A percentile compares a stretch with the other conserved stretches of the same genome.
Evolutionary conservation across 2,329 filamentous ascomycete species (phyloP).

Genomic region (Colletotrichum nymphaeae): DNA sequence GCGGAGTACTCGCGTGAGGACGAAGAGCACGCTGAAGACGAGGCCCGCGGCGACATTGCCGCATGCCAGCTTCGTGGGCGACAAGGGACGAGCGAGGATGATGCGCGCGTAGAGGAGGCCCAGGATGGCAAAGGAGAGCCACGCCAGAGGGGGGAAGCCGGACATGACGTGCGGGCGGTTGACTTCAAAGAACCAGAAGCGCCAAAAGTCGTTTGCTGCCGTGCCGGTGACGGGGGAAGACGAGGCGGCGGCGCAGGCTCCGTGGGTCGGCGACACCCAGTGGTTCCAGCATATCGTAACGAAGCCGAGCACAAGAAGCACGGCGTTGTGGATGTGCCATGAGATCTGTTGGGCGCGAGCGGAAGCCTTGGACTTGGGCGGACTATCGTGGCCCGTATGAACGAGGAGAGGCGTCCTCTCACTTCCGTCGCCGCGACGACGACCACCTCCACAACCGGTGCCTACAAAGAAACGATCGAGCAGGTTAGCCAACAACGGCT

Average conservation of each 20-base stretch:
- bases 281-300: conserved; percentile 59
- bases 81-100: conserved; percentile 47
- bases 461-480: conserved; percentile 36
- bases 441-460: no score
- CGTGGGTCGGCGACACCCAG: conserved; percentile 54
- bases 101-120: conserved; percentile 57
- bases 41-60: conserved; percentile 45
- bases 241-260: conserved; percentile 45
- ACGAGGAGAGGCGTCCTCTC: conserved; percentile 46
- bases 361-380: not conserved
- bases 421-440: conserved; percentile 22
- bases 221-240: conserved; percentile 22
- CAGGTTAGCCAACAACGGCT: conserved; percentile 44
- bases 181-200: conserved; percentile 55
- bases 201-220: conserved; percentile 41
- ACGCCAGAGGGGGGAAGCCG: conserved; percentile 56
- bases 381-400: not conserved
- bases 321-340: conserved; percentile 54
- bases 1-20: conserved; percentile 52
- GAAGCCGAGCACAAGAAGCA: conserved; percentile 46
- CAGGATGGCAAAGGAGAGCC: conserved; percentile 58
- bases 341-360: conserved; percentile 41
- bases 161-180: conserved; percentile 46
- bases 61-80: conserved; percentile 38
- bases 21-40: conserved; percentile 50